phyloP scores from a whole-genome alignment of 306 rosid species.

The Elaeagnus macrophylla region DNA sequence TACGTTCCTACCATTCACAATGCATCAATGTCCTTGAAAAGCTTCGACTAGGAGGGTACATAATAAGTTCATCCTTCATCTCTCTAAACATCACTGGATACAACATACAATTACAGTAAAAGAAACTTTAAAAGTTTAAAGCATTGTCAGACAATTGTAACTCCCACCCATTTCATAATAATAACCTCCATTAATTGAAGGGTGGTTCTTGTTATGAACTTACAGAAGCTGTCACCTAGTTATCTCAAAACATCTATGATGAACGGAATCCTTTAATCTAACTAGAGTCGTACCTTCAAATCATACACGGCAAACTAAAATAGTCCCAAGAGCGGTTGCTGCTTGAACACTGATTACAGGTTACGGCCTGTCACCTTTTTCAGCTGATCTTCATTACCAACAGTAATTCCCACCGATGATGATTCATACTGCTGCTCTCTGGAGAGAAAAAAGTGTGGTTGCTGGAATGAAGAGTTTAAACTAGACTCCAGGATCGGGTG shows the following conservation, averaged over 20 bases:
- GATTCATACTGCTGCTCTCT: constrained; percentile 50
- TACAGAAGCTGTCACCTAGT: constrained; percentile 32
- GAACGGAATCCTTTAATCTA: constrained; percentile 31
- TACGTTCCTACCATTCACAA: too few relatives aligned
- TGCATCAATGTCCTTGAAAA: too few relatives aligned
- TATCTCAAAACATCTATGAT: constrained; percentile 23
- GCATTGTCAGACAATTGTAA: too few relatives aligned
- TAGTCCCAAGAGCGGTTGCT: constrained; percentile 25
- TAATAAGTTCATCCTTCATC: too few relatives aligned
- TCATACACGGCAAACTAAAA: constrained; percentile 19
- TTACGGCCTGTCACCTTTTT: constrained; percentile 37
- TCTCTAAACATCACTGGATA: too few relatives aligned
- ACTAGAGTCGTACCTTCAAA: constrained; percentile 19
- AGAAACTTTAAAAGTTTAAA: too few relatives aligned
- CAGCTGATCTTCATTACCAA: constrained; percentile 33
- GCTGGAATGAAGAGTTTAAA: constrained; percentile 53
- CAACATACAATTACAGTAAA: too few relatives aligned
- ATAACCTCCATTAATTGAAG: too few relatives aligned
- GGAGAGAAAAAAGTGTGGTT: constrained; percentile 31
- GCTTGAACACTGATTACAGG: constrained; percentile 30
- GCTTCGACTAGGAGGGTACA: too few relatives aligned
- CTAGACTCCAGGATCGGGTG: constrained; percentile 94
- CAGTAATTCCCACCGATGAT: constrained; percentile 30
- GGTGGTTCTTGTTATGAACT: neutral
- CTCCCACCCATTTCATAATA: too few relatives aligned